phyloP scores from a whole-genome alignment of 2,329 filamentous ascomycete genomes.

The Clonostachys chloroleuca region DNA sequence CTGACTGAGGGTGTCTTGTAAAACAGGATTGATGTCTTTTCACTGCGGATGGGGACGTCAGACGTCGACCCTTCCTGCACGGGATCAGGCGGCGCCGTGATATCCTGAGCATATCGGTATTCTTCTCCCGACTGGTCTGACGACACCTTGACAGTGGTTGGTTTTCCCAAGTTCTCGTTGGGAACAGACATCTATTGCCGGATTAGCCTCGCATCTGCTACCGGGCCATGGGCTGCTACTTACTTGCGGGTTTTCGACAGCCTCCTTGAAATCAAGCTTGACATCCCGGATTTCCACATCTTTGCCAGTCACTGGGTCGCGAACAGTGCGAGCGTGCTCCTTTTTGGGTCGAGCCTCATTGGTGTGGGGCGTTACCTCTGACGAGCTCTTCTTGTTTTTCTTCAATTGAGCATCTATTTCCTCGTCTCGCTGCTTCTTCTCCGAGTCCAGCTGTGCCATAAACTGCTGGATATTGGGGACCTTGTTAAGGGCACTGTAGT shows the following conservation, averaged over 20 bases:
- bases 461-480: slow-evolving; percentile 87
- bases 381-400: slow-evolving; percentile 21
- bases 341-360: slow-evolving; percentile 26
- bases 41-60: slow-evolving; percentile 91
- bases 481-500: slow-evolving; percentile 80
- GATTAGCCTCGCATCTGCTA: neutral
- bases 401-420: slow-evolving; percentile 58
- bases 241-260: slow-evolving; percentile 69
- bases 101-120: slow-evolving; percentile 81
- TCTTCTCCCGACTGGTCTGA: slow-evolving; percentile 69
- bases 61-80: slow-evolving; percentile 77
- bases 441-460: slow-evolving; percentile 69
- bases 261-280: slow-evolving; percentile 62
- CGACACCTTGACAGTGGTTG: slow-evolving; percentile 68
- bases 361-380: slow-evolving; percentile 36
- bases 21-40: slow-evolving; percentile 95
- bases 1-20: slow-evolving; percentile 88
- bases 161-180: slow-evolving; percentile 80
- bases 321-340: slow-evolving; percentile 64
- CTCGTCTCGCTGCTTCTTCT: slow-evolving; percentile 73
- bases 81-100: slow-evolving; percentile 87
- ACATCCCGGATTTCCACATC: slow-evolving; percentile 84
- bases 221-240: slow-evolving; percentile 5
- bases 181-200: slow-evolving; percentile 67
- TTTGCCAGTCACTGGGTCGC: slow-evolving; percentile 83